Conservation (phyloP, 1,284 basidiomycete species). For the Fomitiporia mediterranea region DNA sequence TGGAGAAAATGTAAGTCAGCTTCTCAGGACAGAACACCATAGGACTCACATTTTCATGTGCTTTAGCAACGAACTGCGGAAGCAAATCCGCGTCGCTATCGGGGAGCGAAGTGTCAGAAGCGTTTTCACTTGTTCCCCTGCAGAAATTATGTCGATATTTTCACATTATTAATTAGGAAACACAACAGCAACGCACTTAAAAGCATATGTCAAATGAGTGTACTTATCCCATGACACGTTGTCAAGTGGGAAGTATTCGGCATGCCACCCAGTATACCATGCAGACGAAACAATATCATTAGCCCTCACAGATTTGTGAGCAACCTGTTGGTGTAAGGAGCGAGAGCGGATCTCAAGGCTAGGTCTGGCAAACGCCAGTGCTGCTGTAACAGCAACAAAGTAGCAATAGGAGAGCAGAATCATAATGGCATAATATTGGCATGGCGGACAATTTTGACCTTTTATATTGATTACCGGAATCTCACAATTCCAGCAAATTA, state of each 20-base stretch:
- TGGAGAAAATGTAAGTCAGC: constrained; percentile 23
- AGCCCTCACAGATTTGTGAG: no score
- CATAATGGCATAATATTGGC: no score
- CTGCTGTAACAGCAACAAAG: background rate
- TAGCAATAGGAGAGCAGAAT: no score
- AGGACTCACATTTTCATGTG: constrained; percentile 47
- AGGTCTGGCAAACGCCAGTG: background rate
- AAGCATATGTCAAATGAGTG: constrained; percentile 60
- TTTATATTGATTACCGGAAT: no score
- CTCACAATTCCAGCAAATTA: no score
- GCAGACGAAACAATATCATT: constrained; percentile 44
- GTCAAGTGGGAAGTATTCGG: constrained; percentile 40
- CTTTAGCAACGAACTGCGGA: constrained; percentile 47
- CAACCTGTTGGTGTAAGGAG: no score
- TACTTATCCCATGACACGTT: constrained; percentile 57
- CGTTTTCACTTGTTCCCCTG: constrained; percentile 47
- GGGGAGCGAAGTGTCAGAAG: constrained; percentile 37
- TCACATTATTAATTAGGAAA: background rate
- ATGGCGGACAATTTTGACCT: no score
- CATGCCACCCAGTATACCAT: constrained; percentile 65
- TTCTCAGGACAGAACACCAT: background rate
- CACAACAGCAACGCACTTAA: constrained; percentile 43
- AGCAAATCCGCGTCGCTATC: constrained; percentile 40
- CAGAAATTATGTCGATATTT: background rate
- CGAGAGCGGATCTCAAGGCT: background rate